phyloP scores from a whole-genome alignment of 2,329 filamentous ascomycete species.

The Pyricularia sp. region DNA sequence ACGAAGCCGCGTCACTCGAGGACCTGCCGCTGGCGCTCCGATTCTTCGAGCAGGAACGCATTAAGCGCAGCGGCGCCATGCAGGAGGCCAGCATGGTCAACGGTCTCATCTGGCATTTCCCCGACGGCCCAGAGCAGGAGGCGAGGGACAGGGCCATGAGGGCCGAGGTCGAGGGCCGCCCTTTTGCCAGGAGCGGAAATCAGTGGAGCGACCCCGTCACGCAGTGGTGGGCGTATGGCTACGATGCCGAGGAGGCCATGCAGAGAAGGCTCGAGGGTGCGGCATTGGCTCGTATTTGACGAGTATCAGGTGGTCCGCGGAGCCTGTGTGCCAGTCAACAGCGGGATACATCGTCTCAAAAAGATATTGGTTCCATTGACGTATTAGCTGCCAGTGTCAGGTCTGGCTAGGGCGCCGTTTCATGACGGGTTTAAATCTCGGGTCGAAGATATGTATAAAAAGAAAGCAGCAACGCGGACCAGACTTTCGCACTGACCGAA shows the following conservation, averaged over 20 bases:
- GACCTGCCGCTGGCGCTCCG: conserved; percentile 22
- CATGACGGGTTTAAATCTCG: too few relatives aligned
- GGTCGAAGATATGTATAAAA: too few relatives aligned
- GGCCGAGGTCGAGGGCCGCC: conserved; percentile 26
- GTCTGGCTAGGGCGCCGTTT: too few relatives aligned
- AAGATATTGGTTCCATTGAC: too few relatives aligned
- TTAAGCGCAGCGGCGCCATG: conserved; percentile 24
- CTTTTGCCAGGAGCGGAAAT: conserved; percentile 30
- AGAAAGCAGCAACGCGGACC: too few relatives aligned
- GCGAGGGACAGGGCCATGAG: conserved; percentile 31
- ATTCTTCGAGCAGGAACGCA: conserved; percentile 27
- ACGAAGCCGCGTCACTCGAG: conserved; percentile 13
- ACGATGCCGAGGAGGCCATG: conserved; percentile 31
- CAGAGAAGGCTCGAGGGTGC: conserved; percentile 17
- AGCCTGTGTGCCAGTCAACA: too few relatives aligned
- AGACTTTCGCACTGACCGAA: too few relatives aligned
- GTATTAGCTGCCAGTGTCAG: too few relatives aligned
- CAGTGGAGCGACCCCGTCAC: conserved; percentile 38
- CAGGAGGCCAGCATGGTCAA: conserved; percentile 35
- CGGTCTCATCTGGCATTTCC: conserved; percentile 35
- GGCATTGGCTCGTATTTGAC: neutral
- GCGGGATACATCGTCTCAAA: too few relatives aligned
- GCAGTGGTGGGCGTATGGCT: conserved; percentile 37
- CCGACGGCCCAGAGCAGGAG: conserved; percentile 29
- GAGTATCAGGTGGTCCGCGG: too few relatives aligned